Conservation (phyloP, 2,329 filamentous ascomycete species). For the Aureobasidium pullulans region DNA sequence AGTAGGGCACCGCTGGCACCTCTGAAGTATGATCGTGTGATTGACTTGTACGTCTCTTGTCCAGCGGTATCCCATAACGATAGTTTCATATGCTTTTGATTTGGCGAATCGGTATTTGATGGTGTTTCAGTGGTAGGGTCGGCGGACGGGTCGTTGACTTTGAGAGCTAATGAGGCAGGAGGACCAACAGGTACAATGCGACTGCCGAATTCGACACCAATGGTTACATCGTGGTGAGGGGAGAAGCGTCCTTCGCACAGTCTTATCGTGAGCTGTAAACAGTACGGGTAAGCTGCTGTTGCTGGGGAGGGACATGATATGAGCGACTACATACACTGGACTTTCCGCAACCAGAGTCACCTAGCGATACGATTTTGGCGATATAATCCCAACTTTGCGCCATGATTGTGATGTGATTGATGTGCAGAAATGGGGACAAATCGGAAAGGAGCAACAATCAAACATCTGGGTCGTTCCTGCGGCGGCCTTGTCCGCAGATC, state of each 20-base stretch:
- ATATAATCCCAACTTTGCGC: conserved; percentile 91
- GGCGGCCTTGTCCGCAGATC: conserved; percentile 3
- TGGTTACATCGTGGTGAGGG: conserved; percentile 91
- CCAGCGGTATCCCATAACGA: conserved; percentile 94
- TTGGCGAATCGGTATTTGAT: conserved; percentile 29
- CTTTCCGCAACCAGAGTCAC: conserved; percentile 94
- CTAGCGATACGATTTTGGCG: conserved; percentile 95
- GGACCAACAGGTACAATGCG: conserved; percentile 86
- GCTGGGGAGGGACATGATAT: background rate
- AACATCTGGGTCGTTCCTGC: conserved; percentile 2
- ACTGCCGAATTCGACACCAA: conserved; percentile 92
- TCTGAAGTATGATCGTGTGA: conserved; percentile 89
- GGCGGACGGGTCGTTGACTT: conserved; percentile 43
- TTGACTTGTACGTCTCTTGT: conserved; percentile 95
- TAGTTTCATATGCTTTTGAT: conserved; percentile 80
- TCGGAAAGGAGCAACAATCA: background rate
- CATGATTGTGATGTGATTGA: conserved; percentile 25
- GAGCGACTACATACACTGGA: conserved; percentile 52
- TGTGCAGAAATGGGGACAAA: background rate
- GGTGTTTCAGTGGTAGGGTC: background rate
- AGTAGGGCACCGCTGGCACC: conserved; percentile 71
- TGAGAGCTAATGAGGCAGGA: conserved; percentile 57
- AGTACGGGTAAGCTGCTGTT: conserved; percentile 18
- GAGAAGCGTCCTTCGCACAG: conserved; percentile 96
- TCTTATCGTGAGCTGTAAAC: conserved; percentile 68